phyloP scores from a whole-genome alignment of 257 asterid species.

The Fraxinus americana region DNA sequence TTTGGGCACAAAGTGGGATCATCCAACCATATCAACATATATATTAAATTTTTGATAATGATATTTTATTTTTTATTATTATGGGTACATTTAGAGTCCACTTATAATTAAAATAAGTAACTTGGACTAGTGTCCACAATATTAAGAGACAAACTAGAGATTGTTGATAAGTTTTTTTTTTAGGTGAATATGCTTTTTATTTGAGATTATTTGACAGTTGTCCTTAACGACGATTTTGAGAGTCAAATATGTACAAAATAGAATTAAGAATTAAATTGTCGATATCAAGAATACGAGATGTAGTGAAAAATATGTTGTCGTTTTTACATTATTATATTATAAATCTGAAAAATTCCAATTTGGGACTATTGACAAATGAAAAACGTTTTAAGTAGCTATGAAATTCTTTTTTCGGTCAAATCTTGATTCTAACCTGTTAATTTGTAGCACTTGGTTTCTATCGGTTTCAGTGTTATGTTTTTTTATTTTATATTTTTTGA shows the following conservation, averaged over 20 bases:
- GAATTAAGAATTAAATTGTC: background rate
- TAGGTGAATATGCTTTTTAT: background rate
- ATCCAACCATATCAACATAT: background rate
- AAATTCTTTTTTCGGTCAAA: background rate
- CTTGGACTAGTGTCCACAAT: background rate
- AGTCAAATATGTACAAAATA: background rate
- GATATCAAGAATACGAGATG: background rate
- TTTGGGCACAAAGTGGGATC: background rate
- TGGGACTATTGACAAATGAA: background rate
- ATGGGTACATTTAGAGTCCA: background rate
- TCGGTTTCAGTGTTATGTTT: no score
- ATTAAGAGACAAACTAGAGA: background rate
- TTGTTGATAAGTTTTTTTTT: background rate
- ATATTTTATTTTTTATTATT: no score
- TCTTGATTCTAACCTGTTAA: background rate
- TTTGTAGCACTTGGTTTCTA: background rate
- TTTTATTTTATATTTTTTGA: no score
- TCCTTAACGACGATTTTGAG: background rate
- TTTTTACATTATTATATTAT: no score
- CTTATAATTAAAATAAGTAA: background rate
- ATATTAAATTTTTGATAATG: background rate
- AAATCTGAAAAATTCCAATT: background rate
- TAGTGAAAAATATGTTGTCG: background rate
- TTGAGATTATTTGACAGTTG: background rate
- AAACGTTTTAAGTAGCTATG: no score